Evolutionary conservation across 2,329 filamentous ascomycete species (phyloP).

Genomic region (Arthrobotrys iridis): DNA sequence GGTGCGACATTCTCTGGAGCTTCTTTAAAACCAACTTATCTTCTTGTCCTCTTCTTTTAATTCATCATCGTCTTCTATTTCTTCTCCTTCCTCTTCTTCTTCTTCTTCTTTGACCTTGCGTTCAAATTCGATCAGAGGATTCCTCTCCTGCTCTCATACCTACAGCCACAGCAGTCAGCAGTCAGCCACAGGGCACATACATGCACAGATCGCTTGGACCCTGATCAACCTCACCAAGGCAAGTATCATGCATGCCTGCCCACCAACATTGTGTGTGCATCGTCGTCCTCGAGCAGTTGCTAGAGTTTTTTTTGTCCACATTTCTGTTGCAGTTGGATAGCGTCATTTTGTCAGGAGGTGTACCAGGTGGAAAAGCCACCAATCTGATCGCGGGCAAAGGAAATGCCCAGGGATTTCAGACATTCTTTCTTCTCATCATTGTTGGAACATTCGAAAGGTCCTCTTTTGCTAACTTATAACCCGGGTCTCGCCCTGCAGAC

Average conservation of each 20-base stretch:
- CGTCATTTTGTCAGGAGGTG: conserved; percentile 45
- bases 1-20: neutral
- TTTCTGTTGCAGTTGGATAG: conserved; percentile 47
- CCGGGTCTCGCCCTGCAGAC: neutral
- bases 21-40: neutral
- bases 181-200: no score
- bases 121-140: neutral
- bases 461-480: conserved; percentile 15
- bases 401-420: conserved; percentile 41
- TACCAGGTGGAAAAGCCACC: conserved; percentile 6
- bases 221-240: conserved; percentile 1
- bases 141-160: neutral
- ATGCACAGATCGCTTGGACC: conserved; percentile 25
- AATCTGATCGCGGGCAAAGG: conserved; percentile 26
- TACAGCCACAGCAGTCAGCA: conserved; percentile 8
- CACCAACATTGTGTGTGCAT: neutral
- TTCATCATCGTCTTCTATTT: neutral
- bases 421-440: conserved; percentile 37
- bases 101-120: neutral
- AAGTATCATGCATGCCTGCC: neutral
- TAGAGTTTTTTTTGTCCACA: conserved; percentile 17
- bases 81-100: neutral
- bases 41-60: neutral
- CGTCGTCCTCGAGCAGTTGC: neutral
- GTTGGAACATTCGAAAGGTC: neutral